These are phyloP conservation scores for Tuber aestivum DNA, from an alignment of 495 filamentous ascomycete genomes.

Conservation along the genomic window DNA sequence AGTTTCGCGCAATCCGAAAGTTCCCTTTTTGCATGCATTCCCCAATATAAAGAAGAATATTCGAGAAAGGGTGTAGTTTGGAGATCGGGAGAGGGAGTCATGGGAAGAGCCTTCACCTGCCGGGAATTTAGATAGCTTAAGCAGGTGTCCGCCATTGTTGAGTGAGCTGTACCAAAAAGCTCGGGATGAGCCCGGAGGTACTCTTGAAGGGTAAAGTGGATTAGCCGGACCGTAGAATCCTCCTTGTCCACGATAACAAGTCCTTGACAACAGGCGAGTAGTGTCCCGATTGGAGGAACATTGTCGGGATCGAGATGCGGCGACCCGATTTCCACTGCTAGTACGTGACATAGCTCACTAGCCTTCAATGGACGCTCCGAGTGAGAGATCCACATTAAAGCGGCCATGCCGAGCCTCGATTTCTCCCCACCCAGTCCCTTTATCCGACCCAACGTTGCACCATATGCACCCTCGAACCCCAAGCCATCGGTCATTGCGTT, in stretches of 20 bases:
- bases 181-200: neutral
- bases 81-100: neutral
- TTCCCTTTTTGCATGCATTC: neutral
- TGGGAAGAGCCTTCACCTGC: neutral
- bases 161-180: neutral
- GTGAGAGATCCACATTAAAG: too few species aligned
- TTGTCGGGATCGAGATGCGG: neutral
- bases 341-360: too few species aligned
- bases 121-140: neutral
- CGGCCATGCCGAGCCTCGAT: too few species aligned
- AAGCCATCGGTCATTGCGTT: too few species aligned
- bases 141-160: neutral
- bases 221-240: neutral
- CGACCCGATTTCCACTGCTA: neutral
- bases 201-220: neutral
- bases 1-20: neutral
- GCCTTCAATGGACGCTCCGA: too few species aligned
- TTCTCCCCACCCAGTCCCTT: too few species aligned
- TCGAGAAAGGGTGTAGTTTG: neutral
- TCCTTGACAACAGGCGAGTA: neutral
- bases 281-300: neutral
- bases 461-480: too few species aligned
- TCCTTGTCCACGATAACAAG: neutral
- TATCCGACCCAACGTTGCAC: too few species aligned
- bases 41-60: neutral